A percentile compares a stretch with the other conserved stretches of the same genome.
These are phyloP conservation scores for Alternaria ethzedia DNA, from an alignment of 2,329 filamentous ascomycete species.

Conservation along the genomic window DNA sequence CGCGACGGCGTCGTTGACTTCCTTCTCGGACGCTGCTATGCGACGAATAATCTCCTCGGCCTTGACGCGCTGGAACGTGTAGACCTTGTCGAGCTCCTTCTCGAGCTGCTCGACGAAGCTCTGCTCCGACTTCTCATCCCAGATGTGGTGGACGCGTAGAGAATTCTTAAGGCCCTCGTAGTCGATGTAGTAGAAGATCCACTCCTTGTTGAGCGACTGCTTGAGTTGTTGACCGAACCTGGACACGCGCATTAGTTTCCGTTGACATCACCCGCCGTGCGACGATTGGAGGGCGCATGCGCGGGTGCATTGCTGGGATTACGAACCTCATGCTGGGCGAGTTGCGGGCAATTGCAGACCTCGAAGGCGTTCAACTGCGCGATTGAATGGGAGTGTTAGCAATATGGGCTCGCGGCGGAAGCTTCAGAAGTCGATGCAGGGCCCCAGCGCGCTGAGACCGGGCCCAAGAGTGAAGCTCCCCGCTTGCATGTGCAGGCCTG, in stretches of 20 bases:
- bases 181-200: conserved; percentile 97
- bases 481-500: conserved; percentile 18
- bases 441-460: conserved; percentile 4
- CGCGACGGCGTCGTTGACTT: conserved; percentile 86
- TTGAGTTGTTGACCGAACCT: conserved; percentile 96
- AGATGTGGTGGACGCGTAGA: conserved; percentile 77
- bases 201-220: conserved; percentile 94
- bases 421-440: conserved; percentile 9
- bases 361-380: background rate
- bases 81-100: conserved; percentile 93
- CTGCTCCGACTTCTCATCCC: conserved; percentile 92
- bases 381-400: conserved; percentile 11
- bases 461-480: conserved; percentile 13
- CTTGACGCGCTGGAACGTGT: conserved; percentile 97
- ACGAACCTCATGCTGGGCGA: conserved; percentile 31
- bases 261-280: conserved; percentile 27
- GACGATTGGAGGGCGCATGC: conserved; percentile 18
- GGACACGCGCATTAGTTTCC: conserved; percentile 32
- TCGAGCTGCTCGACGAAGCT: conserved; percentile 87
- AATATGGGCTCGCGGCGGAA: conserved; percentile 9
- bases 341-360: conserved; percentile 13
- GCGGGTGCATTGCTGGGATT: conserved; percentile 7
- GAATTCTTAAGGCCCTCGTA: conserved; percentile 92
- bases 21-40: conserved; percentile 85
- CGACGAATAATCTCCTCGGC: conserved; percentile 92